phyloP scores from a whole-genome alignment of 2,329 filamentous ascomycete genomes.

The Fusarium incarnatum region DNA sequence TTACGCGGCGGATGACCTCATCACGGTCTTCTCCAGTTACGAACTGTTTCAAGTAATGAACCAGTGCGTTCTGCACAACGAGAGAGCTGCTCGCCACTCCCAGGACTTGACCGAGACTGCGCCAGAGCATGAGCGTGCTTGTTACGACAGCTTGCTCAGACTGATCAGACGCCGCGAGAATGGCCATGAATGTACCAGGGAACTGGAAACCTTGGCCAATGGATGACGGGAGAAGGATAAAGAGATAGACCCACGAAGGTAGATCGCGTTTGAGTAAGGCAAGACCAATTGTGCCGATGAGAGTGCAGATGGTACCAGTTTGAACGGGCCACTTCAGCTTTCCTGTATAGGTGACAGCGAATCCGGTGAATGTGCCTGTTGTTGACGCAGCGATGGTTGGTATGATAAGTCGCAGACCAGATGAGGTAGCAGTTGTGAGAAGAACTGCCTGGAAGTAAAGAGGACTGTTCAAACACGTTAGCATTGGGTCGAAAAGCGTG shows the following conservation, averaged over 20 bases:
- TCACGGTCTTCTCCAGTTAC: constrained; percentile 71
- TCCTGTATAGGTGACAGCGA: constrained; percentile 70
- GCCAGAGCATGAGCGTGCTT: constrained; percentile 77
- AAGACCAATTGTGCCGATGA: constrained; percentile 65
- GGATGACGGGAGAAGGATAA: constrained; percentile 67
- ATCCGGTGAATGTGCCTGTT: constrained; percentile 68
- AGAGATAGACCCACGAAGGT: constrained; percentile 64
- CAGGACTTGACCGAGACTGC: constrained; percentile 76
- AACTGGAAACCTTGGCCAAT: constrained; percentile 74
- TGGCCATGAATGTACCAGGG: constrained; percentile 71
- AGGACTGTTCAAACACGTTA: constrained; percentile 59
- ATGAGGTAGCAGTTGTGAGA: constrained; percentile 74
- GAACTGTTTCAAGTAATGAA: constrained; percentile 66
- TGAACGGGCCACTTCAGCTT: constrained; percentile 70
- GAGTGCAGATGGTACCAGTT: constrained; percentile 60
- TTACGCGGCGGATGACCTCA: constrained; percentile 63
- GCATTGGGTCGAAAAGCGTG: neutral
- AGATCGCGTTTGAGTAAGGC: constrained; percentile 63
- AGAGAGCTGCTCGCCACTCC: constrained; percentile 79
- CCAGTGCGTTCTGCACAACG: constrained; percentile 77
- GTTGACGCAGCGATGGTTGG: constrained; percentile 68
- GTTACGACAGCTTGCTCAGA: constrained; percentile 75
- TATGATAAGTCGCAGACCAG: constrained; percentile 77
- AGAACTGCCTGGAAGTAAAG: constrained; percentile 83
- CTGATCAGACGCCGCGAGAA: constrained; percentile 70